Base-by-base conservation (phyloP, 1,284 basidiomycete genomes). In the Apiotrichum gamsii region DNA sequence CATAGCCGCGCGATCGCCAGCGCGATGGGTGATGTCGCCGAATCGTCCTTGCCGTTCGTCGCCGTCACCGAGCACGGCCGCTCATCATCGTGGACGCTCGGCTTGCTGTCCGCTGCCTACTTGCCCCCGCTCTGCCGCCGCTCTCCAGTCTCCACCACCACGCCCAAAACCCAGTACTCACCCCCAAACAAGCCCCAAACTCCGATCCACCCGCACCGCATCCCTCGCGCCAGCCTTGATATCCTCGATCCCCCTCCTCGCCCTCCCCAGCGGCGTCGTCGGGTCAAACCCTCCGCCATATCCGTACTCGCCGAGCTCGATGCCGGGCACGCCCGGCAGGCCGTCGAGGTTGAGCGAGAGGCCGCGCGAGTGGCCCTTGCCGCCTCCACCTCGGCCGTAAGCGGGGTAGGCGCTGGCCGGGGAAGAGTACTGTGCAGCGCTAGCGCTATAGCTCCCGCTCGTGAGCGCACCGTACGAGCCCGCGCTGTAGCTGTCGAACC, bases 151-250 rank as follows among this genome's bases (percentile, higher is more conserved):
- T n/a, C n/a, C n/a, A n/a, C n/a, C n/a, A n/a, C n/a, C n/a, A n/a
- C n/a, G n/a, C n/a, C n/a, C n/a, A n/a, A n/a, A n/a, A n/a, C 20
- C 5, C 29, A 36, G 16, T 30, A 62, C 68, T 54, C 53, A 70
- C 70, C 62, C 58, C 64, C 61, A 68, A 4, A 70, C 65, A 11
- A 72, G 45, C 15, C 55, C 59, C 55, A 55, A 57, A 45, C 68
- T 70, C 39, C 61, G 55, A 10, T 65, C 58, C 19, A 72, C 44
- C 41, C 60, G 55, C 20, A 50, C 19, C 3, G 64, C 62, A 56
- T 72, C 70, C 16, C 43, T 51, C 15, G 64, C 33, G 1, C 70
- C 70, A 6, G 41, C 43, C 15, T n/a, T 5, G 4, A 42, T n/a
- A 3, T 16, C 11, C 36, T 25, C 5, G 5, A 20, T 10, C 8